Percentiles rank a stretch among this genome's conserved stretches.
Conservation (phyloP, 495 filamentous ascomycete genomes). For the Filosporella fistucella region DNA sequence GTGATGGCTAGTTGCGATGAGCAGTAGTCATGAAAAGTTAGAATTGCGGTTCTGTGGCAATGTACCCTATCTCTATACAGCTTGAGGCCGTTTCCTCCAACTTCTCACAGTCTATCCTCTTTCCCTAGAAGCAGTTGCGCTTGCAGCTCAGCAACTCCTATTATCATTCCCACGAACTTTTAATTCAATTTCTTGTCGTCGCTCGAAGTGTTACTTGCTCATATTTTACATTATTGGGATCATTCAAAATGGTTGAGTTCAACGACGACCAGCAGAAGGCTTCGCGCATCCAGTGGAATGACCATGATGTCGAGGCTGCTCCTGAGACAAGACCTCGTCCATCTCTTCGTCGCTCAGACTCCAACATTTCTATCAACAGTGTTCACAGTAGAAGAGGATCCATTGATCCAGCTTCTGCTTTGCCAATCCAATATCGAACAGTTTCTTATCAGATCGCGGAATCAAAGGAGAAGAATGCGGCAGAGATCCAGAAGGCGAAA, state of each 20-base stretch:
- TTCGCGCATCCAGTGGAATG: constrained; percentile 17
- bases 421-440: constrained; percentile 51
- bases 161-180: background rate
- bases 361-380: constrained; percentile 23
- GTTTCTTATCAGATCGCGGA: constrained; percentile 51
- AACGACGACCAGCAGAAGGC: constrained; percentile 10
- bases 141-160: background rate
- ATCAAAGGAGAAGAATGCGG: constrained; percentile 34
- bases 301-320: constrained; percentile 16
- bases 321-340: constrained; percentile 2
- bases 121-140: too few relatives aligned
- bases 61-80: too few relatives aligned
- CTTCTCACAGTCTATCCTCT: too few relatives aligned
- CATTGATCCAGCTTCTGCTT: constrained; percentile 40
- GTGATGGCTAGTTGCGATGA: too few relatives aligned
- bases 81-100: too few relatives aligned
- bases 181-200: background rate
- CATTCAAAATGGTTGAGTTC: constrained; percentile 15
- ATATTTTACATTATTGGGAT: too few relatives aligned
- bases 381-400: constrained; percentile 22
- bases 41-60: too few relatives aligned
- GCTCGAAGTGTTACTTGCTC: too few relatives aligned
- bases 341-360: constrained; percentile 13
- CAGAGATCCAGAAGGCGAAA: constrained; percentile 34
- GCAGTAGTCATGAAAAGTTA: too few relatives aligned